Base-by-base conservation (phyloP, 73 alveolate genomes). In the Breviolum minutum region DNA sequence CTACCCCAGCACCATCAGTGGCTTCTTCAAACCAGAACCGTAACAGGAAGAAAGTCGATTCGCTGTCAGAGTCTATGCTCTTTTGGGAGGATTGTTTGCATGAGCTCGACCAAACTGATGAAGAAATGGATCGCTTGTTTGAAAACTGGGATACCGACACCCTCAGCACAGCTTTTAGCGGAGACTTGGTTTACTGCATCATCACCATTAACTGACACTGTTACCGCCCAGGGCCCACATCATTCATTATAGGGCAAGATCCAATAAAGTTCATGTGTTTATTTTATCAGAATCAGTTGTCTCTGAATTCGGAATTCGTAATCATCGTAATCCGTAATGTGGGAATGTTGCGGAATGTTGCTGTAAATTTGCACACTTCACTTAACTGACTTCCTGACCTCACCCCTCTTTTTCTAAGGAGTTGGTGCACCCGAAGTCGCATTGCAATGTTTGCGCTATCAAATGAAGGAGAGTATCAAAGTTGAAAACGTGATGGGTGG, bases 81-180 rank as follows among this genome's bases (percentile, higher is more conserved):
- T 77, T 77, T 77, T 77, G 87, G 87, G 87, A 77, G 8, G 87
- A 77, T 27, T n/a, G 87, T 63, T n/a, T 77, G 13, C 20, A 77
- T 27, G 87, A 77, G 87, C 63, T 77, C 11, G 82, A 73, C 22
- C 22, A 64, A 12, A 8, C 19, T 24, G 87, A n/a, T 16, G 63
- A 27, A 8, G 87, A 77, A 27, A 17, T 77, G 17, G 29, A 71
- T 20, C 8, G 17, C 29, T 20, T 71, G 82, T 11, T 71, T 20
- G 32, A 20, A 20, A 71, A 20, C 32, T 20, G 17, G 82, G 10
- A 9, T 9, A 32, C 14, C 8, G 82, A 77, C 63, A n/a, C 87
- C 24, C 63, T 77, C 63, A 77, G 87, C 87, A 77, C 87, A 24
- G 87, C 87, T 7, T 77, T 77, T 22, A n/a, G 27, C 6, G 87